Conservation (phyloP, 345 rosid species). For the Garcia nutans region DNA sequence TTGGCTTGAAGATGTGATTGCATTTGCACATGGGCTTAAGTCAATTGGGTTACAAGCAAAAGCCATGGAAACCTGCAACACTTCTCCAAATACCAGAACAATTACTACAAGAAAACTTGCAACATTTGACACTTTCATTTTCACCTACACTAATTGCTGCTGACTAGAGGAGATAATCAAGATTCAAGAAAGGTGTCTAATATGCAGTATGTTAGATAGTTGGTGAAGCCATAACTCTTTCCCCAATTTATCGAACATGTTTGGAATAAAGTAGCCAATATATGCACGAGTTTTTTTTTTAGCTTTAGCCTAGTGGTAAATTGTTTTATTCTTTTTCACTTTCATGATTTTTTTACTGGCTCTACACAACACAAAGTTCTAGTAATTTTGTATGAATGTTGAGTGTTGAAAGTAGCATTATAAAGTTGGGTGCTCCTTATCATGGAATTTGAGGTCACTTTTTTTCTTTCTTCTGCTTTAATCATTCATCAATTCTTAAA, state of each 20-base stretch:
- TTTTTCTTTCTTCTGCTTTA: too few relatives aligned
- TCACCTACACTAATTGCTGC: background rate
- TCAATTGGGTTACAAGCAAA: slow-evolving; percentile 13
- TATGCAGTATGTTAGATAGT: too few relatives aligned
- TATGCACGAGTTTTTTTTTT: background rate
- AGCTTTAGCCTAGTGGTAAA: background rate
- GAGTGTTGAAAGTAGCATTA: background rate
- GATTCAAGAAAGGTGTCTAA: too few relatives aligned
- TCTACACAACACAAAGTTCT: too few relatives aligned
- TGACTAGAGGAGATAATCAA: too few relatives aligned
- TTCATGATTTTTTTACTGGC: background rate
- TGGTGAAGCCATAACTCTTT: too few relatives aligned
- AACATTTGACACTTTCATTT: background rate
- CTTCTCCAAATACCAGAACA: background rate
- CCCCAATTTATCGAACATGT: background rate
- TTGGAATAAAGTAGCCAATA: background rate
- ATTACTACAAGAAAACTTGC: background rate
- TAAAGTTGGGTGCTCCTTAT: background rate
- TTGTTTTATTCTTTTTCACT: background rate
- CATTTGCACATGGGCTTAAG: slow-evolving; percentile 12
- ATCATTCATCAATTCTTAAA: too few relatives aligned
- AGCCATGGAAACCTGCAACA: background rate
- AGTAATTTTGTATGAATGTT: too few relatives aligned
- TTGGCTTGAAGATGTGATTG: slow-evolving; percentile 5
- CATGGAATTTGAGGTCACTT: background rate